phyloP scores from a whole-genome alignment of 495 filamentous ascomycete species.

The Neurospora sublineolata region DNA sequence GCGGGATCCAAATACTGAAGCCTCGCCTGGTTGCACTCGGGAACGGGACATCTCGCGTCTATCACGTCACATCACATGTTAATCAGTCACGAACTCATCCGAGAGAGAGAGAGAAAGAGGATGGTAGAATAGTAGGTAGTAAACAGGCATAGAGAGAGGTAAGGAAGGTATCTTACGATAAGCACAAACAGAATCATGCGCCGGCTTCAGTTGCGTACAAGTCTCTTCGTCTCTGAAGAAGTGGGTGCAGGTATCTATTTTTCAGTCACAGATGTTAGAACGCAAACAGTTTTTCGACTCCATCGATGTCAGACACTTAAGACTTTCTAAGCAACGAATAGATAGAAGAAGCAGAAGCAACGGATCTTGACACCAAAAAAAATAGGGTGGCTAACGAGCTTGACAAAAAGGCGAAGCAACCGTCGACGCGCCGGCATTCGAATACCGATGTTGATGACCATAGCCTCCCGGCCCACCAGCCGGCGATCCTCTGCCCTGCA shows the following conservation, averaged over 20 bases:
- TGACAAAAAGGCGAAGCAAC: constrained; percentile 15
- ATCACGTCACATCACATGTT: neutral
- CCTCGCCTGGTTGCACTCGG: constrained; percentile 13
- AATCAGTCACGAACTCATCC: neutral
- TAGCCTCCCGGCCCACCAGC: constrained; percentile 5
- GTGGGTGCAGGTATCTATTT: constrained; percentile 13
- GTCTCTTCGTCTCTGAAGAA: constrained; percentile 11
- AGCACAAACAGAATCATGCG: constrained; percentile 15
- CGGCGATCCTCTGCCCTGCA: neutral
- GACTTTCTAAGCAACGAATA: neutral
- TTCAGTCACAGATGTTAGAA: neutral
- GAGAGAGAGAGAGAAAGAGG: neutral
- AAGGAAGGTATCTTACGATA: constrained; percentile 7
- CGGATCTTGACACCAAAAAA: neutral
- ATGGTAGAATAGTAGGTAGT: neutral
- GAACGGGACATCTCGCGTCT: constrained; percentile 16
- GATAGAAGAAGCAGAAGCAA: neutral
- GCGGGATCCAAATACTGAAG: constrained; percentile 15
- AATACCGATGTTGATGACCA: constrained; percentile 5
- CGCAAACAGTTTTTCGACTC: neutral
- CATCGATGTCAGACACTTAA: neutral
- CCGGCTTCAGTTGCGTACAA: constrained; percentile 16
- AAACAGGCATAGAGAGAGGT: neutral
- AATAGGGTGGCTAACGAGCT: constrained; percentile 9
- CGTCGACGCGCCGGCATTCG: constrained; percentile 1